Base-by-base conservation (phyloP, 495 filamentous ascomycete species). In the Diplogelasinospora grovesii region DNA sequence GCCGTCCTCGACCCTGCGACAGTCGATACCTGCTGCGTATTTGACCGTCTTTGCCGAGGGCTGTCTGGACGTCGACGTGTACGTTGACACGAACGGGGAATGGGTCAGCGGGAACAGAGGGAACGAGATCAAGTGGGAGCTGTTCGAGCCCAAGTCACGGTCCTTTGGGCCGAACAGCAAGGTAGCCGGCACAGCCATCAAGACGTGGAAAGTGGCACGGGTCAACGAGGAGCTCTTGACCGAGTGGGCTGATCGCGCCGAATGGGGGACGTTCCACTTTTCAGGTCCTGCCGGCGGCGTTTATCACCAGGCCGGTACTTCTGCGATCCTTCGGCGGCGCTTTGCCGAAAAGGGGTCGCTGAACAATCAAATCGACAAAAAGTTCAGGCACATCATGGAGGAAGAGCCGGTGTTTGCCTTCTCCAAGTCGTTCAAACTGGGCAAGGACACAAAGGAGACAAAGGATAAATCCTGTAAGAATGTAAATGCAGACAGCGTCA, bases 401-500 rank as follows among this genome's bases (percentile, higher is more conserved):
- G 80, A 89, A 20, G 83, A 90, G 57, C 90, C 90, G 0, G 82
- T 93, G 19, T 94, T 95, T 66, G 88, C 89, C 0, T 95, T 95
- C 57, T 79, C 85, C 14, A 94, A 93, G 57, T 74, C 76, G 1
- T 92, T 95, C 65, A 66, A 63, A 22, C 55, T 71, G 8, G 59
- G 64, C 11, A 39, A 41, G 2, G 58, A 52, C 20, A 41, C 61
- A 4, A 54, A 51, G 10, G 44, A 58, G 35, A 41, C 61, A 4
- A 54, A 51, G 10, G 44, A 58, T 33, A n/a, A n/a, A n/a, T n/a
- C n/a, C n/a, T n/a, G n/a, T n/a, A n/a, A n/a, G n/a, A n/a, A n/a
- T n/a, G n/a, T n/a, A n/a, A n/a, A n/a, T n/a, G n/a, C n/a, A n/a
- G 68, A 71, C 32, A 85, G 78, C 48, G 75, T 85, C 7, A 66